Evolutionary conservation across 768 basidiomycete species (phyloP).

Genomic region (Mycena filopes): DNA sequence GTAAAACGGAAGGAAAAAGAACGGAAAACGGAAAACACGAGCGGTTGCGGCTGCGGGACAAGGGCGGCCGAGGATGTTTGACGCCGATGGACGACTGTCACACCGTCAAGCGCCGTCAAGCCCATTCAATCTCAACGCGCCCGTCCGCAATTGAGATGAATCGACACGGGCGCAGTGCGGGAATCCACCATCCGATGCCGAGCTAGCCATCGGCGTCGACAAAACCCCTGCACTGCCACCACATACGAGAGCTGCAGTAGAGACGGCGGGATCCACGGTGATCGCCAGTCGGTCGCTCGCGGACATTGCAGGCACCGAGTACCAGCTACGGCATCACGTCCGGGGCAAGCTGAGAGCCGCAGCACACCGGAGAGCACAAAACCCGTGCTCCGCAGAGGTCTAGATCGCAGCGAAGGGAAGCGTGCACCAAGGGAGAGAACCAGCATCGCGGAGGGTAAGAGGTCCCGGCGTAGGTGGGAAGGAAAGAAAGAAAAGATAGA

Average conservation of each 20-base stretch:
- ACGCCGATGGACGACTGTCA: not conserved
- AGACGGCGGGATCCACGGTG: not conserved
- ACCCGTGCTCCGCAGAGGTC: not conserved
- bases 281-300: not conserved
- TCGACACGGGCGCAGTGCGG: not conserved
- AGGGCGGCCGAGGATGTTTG: no score
- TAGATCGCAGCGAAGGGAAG: not conserved
- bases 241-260: not conserved
- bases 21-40: not conserved
- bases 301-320: not conserved
- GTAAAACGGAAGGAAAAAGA: not conserved
- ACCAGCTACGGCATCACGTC: no score
- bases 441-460: not conserved
- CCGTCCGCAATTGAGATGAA: not conserved
- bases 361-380: not conserved
- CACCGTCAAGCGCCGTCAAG: not conserved
- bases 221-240: slow-evolving; percentile 6
- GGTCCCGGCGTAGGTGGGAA: not conserved
- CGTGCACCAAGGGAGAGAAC: not conserved
- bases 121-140: not conserved
- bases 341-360: not conserved
- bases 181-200: no score
- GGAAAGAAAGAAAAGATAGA: not conserved
- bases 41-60: no score
- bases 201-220: not conserved